Conservation (phyloP, 2,329 filamentous ascomycete species). For the Colletotrichum agaves region DNA sequence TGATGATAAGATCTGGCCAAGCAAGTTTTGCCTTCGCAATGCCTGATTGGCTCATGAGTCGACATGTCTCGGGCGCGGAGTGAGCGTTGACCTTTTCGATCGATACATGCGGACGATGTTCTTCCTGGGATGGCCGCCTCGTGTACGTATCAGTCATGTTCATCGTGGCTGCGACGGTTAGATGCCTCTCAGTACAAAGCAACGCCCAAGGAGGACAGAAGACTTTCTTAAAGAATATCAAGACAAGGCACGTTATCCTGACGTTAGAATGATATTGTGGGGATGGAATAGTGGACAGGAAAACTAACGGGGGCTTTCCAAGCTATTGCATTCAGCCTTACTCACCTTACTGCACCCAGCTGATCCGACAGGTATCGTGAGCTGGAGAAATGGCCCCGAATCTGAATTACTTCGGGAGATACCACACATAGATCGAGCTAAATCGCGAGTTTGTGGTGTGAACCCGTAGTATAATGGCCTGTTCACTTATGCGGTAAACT, state of each 20-base stretch:
- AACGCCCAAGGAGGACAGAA: too few relatives aligned
- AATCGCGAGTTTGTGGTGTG: too few relatives aligned
- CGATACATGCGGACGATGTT: background rate
- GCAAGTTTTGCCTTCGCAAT: slow-evolving; percentile 11
- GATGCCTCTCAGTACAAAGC: too few relatives aligned
- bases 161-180: background rate
- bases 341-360: background rate
- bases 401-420: too few relatives aligned
- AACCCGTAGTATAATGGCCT: too few relatives aligned
- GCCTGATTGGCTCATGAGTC: slow-evolving; percentile 4
- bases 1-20: background rate
- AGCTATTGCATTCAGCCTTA: background rate
- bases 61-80: slow-evolving; percentile 6
- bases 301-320: background rate
- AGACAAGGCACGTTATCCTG: background rate
- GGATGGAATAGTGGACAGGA: background rate
- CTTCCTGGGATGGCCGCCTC: too few relatives aligned
- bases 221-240: too few relatives aligned
- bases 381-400: too few relatives aligned
- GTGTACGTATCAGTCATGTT: background rate
- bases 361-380: too few relatives aligned
- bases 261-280: slow-evolving; percentile 8
- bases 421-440: too few relatives aligned
- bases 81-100: background rate
- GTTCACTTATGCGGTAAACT: too few relatives aligned